A percentile compares a stretch with the other conserved stretches of the same genome.
Conservation (phyloP, 2,329 filamentous ascomycete species). For the Sporothrix mexicana region DNA sequence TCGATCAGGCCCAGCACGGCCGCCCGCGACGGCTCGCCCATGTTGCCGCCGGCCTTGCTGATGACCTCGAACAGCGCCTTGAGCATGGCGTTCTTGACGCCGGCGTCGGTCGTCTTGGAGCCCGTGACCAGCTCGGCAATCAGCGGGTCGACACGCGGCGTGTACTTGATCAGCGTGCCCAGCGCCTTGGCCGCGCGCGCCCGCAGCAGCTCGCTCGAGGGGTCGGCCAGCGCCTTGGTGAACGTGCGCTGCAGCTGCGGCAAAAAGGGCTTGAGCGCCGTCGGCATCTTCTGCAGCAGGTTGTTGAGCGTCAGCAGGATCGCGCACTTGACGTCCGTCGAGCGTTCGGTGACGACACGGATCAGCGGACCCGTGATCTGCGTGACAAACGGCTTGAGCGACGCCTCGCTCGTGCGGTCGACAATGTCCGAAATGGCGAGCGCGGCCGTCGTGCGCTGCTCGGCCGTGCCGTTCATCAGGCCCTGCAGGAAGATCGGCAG, state of each 20-base stretch:
- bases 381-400: constrained; percentile 92
- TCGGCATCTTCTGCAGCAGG: constrained; percentile 92
- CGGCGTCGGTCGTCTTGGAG: constrained; percentile 84
- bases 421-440: constrained; percentile 95
- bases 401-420: constrained; percentile 85
- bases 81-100: constrained; percentile 94
- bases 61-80: constrained; percentile 96
- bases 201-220: constrained; percentile 85
- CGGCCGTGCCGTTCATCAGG: constrained; percentile 92
- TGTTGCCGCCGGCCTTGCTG: constrained; percentile 90
- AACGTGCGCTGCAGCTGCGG: constrained; percentile 97
- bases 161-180: constrained; percentile 93
- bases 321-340: constrained; percentile 93
- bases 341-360: constrained; percentile 94
- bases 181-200: constrained; percentile 90
- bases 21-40: constrained; percentile 87
- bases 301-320: constrained; percentile 95
- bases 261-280: constrained; percentile 93
- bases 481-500: constrained; percentile 97
- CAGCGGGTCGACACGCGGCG: constrained; percentile 91
- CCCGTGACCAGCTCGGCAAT: constrained; percentile 93
- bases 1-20: constrained; percentile 91
- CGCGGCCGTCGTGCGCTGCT: constrained; percentile 90
- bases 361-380: constrained; percentile 98
- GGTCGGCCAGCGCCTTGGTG: constrained; percentile 91